A percentile compares a stretch with the other conserved stretches of the same genome.
Evolutionary conservation across 106 monocot genomes (phyloP).

Genomic region (Amphibolis antarctica): DNA sequence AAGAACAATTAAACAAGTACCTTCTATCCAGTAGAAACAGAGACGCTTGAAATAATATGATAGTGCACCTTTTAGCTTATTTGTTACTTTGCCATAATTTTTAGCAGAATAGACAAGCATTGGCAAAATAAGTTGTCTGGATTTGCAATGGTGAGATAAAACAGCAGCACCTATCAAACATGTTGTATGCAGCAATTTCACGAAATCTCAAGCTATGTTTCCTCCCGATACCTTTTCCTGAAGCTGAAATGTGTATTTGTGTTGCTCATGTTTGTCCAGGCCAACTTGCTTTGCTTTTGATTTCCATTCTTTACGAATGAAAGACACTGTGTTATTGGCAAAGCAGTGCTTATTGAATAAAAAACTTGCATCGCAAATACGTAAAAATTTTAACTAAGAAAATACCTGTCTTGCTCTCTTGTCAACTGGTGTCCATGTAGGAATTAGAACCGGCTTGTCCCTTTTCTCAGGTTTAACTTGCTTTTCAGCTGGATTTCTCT

Average conservation of each 20-base stretch:
- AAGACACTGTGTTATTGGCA: conserved; percentile 50
- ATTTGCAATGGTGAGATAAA: too few species aligned
- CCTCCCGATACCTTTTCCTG: conserved; percentile 37
- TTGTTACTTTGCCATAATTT: too few species aligned
- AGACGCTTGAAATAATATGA: too few species aligned
- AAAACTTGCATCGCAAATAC: conserved; percentile 2
- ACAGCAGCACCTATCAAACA: too few species aligned
- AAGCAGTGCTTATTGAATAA: background rate
- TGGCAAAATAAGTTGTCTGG: too few species aligned
- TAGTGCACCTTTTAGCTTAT: too few species aligned
- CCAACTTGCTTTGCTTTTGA: conserved; percentile 80
- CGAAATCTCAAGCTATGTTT: background rate
- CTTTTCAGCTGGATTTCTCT: conserved; percentile 18
- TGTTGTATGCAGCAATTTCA: too few species aligned
- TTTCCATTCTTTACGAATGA: conserved; percentile 66
- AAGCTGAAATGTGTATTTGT: conserved; percentile 23
- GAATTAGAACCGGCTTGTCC: conserved; percentile 20
- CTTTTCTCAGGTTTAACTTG: conserved; percentile 20
- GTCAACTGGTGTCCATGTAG: conserved; percentile 86
- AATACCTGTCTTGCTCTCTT: conserved; percentile 93
- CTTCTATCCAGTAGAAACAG: too few species aligned
- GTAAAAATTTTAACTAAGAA: background rate
- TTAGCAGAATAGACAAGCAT: too few species aligned
- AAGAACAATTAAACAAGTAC: too few species aligned
- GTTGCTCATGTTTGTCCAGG: conserved; percentile 62